Conservation (phyloP, 768 basidiomycete genomes). For the Megacollybia marginata region DNA sequence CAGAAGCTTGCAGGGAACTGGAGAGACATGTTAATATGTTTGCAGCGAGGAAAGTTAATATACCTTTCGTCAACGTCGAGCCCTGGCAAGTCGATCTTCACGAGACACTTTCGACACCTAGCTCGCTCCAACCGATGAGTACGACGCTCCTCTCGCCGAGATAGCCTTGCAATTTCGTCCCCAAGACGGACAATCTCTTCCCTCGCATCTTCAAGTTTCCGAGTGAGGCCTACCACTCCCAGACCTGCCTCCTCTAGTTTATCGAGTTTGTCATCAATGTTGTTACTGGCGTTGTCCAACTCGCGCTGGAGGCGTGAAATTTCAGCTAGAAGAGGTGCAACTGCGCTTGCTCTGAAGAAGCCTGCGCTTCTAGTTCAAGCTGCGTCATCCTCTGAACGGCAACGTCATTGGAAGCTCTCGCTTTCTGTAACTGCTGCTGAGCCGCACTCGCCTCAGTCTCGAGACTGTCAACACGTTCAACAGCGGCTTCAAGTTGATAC, state of each 20-base stretch:
- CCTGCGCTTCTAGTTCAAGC: slow-evolving; percentile 44
- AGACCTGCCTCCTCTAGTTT: slow-evolving; percentile 76
- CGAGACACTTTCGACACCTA: slow-evolving; percentile 63
- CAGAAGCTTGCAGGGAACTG: slow-evolving; percentile 50
- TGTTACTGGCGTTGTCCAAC: slow-evolving; percentile 73
- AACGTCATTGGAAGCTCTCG: slow-evolving; percentile 39
- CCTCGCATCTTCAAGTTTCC: slow-evolving; percentile 67
- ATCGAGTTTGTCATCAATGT: slow-evolving; percentile 84
- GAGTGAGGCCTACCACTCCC: slow-evolving; percentile 63
- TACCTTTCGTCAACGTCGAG: slow-evolving; percentile 59
- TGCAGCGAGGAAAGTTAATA: neutral
- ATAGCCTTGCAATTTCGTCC: slow-evolving; percentile 59
- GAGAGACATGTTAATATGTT: slow-evolving; percentile 3
- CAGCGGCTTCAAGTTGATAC: slow-evolving; percentile 44
- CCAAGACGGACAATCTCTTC: slow-evolving; percentile 48
- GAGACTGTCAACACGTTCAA: slow-evolving; percentile 47
- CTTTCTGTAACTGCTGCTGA: slow-evolving; percentile 35
- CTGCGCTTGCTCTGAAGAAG: slow-evolving; percentile 46
- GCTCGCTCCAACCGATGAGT: slow-evolving; percentile 49
- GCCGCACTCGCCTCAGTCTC: slow-evolving; percentile 45
- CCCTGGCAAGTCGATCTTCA: slow-evolving; percentile 48
- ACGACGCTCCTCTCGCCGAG: slow-evolving; percentile 65
- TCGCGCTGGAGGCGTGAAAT: slow-evolving; percentile 68
- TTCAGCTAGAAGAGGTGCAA: slow-evolving; percentile 61
- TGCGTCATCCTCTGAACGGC: slow-evolving; percentile 40